Base-by-base conservation (phyloP, 495 filamentous ascomycete species). In the Parathielavia appendiculata region DNA sequence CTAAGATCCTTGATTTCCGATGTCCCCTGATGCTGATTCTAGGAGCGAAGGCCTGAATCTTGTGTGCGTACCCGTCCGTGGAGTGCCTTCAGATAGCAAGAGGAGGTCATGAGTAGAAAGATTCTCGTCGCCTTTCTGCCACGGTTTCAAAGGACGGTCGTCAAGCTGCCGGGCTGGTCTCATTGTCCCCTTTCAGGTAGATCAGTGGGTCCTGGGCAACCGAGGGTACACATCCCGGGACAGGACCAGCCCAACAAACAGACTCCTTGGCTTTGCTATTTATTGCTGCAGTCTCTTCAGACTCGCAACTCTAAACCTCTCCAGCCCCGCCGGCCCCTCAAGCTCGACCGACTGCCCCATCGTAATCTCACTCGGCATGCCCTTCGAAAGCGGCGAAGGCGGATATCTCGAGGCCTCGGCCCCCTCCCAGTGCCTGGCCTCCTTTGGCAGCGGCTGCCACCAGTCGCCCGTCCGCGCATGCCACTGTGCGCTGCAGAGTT, bases 401-500 rank as follows among this genome's bases (percentile, higher is more conserved):
- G 54, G 54, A 13, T 65, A 69, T 43, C 54, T 64, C 1, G 68
- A 61, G 9, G 61, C 30, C 50, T 64, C 63, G 12, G 36, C 51
- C 2, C 72, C 67, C 57, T 87, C 85, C 85, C 84, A 87, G 39
- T 79, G 73, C 35, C 85, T 68, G 0, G 80, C 75, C 53, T 84
- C 81, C 17, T 60, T 48, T 0, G 81, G 76, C 32, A 89, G 57
- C n/a, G 86, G 86, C 67, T 79, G 76, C 82, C 84, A 86, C 85
- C 84, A 88, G 11, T 76, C 78, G 54, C 63, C 79, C 64, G 44
- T 71, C 54, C 84, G 64, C 5, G 74, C 75, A 69, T 86, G 86
- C 86, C 87, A 89, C 62, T 75, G 69, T 16, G 69, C 69, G 14
- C 82, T 77, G 64, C 85, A 88, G 65, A 90, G 78, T 70, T 89